A percentile compares a stretch with the other conserved stretches of the same genome.
Evolutionary conservation across 108 stramenopile species (phyloP).

Genomic region (Skeletonema tropicum): DNA sequence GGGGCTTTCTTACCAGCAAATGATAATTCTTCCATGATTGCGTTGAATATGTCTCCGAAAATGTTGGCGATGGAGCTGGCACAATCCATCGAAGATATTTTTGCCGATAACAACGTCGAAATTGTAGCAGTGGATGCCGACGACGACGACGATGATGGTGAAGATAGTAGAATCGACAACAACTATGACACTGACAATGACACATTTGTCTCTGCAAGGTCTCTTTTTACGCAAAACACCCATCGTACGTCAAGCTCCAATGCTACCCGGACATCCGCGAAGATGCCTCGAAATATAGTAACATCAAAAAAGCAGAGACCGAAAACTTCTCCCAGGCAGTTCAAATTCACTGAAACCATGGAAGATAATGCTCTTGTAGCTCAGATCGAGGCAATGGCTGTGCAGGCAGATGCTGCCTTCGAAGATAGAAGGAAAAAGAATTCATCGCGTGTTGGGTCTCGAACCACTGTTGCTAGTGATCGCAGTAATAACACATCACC

Average conservation of each 20-base stretch:
- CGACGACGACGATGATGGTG: slow-evolving; percentile 20
- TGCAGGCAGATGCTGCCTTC: slow-evolving; percentile 44
- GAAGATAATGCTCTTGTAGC: slow-evolving; percentile 40
- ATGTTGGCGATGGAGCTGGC: slow-evolving; percentile 47
- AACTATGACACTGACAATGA: slow-evolving; percentile 29
- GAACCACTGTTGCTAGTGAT: background rate
- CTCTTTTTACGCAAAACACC: slow-evolving; percentile 8
- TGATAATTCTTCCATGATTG: background rate
- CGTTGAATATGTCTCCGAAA: slow-evolving; percentile 39
- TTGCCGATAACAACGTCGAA: slow-evolving; percentile 47
- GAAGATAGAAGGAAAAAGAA: slow-evolving; percentile 28
- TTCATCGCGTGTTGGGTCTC: background rate
- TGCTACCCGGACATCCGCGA: slow-evolving; percentile 11
- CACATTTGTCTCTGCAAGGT: slow-evolving; percentile 45
- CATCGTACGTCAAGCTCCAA: no score
- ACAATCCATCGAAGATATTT: slow-evolving; percentile 44
- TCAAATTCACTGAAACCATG: slow-evolving; percentile 6
- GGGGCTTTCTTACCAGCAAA: slow-evolving; percentile 1
- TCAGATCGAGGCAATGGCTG: slow-evolving; percentile 54
- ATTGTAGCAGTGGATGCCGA: slow-evolving; percentile 48
- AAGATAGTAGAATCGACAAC: background rate
- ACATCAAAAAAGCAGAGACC: background rate
- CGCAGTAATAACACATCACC: background rate
- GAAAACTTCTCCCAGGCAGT: slow-evolving; percentile 5
- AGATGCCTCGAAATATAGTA: background rate